These are phyloP conservation scores for Thelonectria discophora DNA, from an alignment of 2,329 filamentous ascomycete genomes.

Conservation along the genomic window DNA sequence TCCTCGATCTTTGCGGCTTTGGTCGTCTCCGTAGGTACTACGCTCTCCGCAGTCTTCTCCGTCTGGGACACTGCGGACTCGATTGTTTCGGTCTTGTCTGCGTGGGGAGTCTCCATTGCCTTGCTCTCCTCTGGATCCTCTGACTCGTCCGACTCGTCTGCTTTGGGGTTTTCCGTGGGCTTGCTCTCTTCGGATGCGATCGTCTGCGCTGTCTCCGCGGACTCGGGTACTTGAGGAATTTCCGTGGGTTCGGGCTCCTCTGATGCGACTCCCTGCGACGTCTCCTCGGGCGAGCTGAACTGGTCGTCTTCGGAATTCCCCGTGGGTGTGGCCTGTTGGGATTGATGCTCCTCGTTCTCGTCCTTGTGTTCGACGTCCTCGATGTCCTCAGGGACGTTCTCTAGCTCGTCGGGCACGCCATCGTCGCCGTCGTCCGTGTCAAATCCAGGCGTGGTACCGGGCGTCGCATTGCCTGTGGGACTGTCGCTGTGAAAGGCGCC, in stretches of 20 bases:
- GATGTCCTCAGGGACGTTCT: constrained; percentile 19
- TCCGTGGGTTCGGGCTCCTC: neutral
- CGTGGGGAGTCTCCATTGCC: neutral
- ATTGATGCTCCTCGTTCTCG: constrained; percentile 32
- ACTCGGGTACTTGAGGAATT: neutral
- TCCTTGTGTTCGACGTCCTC: constrained; percentile 2
- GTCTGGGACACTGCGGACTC: too few relatives aligned
- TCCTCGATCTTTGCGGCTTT: constrained; percentile 6
- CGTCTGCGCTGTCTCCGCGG: neutral
- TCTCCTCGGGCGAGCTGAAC: neutral
- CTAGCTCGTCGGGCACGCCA: constrained; percentile 10
- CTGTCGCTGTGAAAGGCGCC: constrained; percentile 47
- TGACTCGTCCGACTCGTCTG: neutral
- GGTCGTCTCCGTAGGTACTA: neutral
- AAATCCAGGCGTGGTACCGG: neutral
- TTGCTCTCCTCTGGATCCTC: neutral
- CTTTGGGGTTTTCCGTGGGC: neutral
- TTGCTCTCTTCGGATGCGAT: neutral
- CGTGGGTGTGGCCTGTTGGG: neutral
- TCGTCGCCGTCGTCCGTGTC: neutral
- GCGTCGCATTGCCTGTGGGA: constrained; percentile 28
- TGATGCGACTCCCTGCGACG: neutral
- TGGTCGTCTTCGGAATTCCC: neutral
- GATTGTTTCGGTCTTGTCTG: neutral
- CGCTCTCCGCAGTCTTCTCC: neutral